Evolutionary conservation across 495 filamentous ascomycete genomes (phyloP), one percentile per base, ranked within the genome.

Genomic region (Aspergillus cristatus): DNA sequence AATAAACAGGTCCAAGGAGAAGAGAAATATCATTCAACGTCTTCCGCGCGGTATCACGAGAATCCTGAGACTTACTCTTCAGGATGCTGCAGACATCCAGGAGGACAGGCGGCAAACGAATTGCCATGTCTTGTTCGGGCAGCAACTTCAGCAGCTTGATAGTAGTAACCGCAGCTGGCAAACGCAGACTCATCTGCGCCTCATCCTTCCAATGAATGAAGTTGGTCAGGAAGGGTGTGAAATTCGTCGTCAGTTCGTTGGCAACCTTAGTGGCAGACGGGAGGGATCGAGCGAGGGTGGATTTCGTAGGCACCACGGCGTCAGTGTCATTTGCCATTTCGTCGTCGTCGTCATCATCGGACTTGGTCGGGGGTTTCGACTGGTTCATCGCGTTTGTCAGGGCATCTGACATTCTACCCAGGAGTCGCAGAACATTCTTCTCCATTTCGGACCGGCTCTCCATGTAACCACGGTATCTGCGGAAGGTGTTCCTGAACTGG

Each of bases 191-290:
- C 60, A 97, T 91, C 13, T 82, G 84, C 1, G 85, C 76, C 58
- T 96, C 88, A 40, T 97, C 84, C 60, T 96, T 97, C 48, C 90
- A 79, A 45, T 94, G 88, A 28, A 99, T 76, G 54, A 93, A 91
- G 14, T 75, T 71, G 7, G 75, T 72, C 34, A 97, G 60, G 26
- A 77, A 71, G 2, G 90, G 85, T 15, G 94, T 69, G 43, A 94
- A 79, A 41, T 76, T 79, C 12, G 76, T 76, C 3, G 72, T 70
- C 26, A 96, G 63, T 47, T 95, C 88, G 3, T 74, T 71, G 3
- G 77, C 70, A 16, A 95, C 65, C 58, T 86, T 87, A 29, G 76
- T 60, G 40, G 77, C 57, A 34, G 70, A 68, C 8, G 89, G 89
- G 34, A 93, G 60, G 3, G 79, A 81, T 22, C 50, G 62, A 10